Conservation (phyloP, 306 rosid genomes). For the Vicia faba region DNA sequence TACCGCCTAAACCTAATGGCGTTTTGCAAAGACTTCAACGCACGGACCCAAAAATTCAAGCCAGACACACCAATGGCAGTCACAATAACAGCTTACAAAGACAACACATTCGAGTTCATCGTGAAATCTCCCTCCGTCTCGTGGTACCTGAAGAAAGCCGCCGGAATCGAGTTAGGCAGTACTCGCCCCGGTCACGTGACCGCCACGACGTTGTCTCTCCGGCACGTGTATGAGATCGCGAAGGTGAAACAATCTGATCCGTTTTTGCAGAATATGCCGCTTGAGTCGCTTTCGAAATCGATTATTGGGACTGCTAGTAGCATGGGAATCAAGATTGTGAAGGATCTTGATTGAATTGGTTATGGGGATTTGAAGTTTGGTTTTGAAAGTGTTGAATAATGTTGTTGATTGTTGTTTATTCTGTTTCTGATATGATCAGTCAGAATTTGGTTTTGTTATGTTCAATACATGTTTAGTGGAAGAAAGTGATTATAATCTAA, state of each 20-base stretch:
- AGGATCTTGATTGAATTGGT: conserved; percentile 63
- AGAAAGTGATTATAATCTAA: background rate
- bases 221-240: conserved; percentile 82
- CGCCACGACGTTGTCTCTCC: conserved; percentile 58
- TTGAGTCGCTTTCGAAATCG: conserved; percentile 76
- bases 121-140: conserved; percentile 75
- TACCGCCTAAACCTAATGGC: conserved; percentile 89
- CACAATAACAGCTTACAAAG: conserved; percentile 79
- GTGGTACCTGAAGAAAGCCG: conserved; percentile 83
- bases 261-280: conserved; percentile 53
- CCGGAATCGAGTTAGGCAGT: conserved; percentile 75
- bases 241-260: conserved; percentile 82
- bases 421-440: background rate
- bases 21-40: conserved; percentile 92
- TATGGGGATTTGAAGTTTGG: background rate
- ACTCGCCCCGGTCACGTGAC: conserved; percentile 72
- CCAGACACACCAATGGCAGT: conserved; percentile 85
- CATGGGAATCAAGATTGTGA: conserved; percentile 80
- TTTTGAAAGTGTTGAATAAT: background rate
- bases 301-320: conserved; percentile 73
- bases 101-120: conserved; percentile 82
- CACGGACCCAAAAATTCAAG: conserved; percentile 80
- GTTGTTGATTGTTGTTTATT: background rate
- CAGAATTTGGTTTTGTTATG: background rate
- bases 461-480: background rate